Evolutionary conservation across 768 basidiomycete genomes (phyloP), one percentile per base, ranked within the genome.

Genomic region (Mycena floridula): DNA sequence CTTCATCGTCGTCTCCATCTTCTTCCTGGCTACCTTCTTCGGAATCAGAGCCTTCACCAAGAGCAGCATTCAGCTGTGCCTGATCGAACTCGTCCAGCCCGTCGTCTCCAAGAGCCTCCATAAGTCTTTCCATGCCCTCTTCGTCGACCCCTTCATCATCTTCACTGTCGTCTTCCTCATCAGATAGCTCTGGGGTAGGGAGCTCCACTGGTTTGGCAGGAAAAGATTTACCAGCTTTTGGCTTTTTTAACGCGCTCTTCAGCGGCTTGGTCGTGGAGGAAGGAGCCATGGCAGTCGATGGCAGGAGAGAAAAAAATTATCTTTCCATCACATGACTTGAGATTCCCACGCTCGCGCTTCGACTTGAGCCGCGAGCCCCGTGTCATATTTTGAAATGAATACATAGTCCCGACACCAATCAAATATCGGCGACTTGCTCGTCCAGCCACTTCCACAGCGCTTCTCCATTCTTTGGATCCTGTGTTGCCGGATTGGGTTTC

Each of bases 41-140:
- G 13, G 43, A 54, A 15, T 54, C 49, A 7, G 62, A 59, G 4
- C 59, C 55, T 4, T 55, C 65, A 18, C 61, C 70, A 5, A 70
- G 51, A 21, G 76, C 57, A 35, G 63, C 58, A 38, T 63, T 57
- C 39, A 86, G 62, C 54, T 82, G 73, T 23, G 73, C 76, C 45
- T 69, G 67, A 40, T 78, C 84, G 54, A 79, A 76, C 20, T 85
- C 82, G 54, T 84, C 76, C 46, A 85, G 57, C 1, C 75, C 80
- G 48, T 85, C 79, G 18, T 83, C 82, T 11, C 81, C 82, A 22
- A 82, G 58, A 8, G 76, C 69, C 13, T 71, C 68, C 64, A 81
- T 70, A 4, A 82, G 64, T 37, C 72, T 63, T 52, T 70, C 64
- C 72, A 79, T 73, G n/a, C 79, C 81, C 52, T 70, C 69, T 50